Evolutionary conservation across 1,139 yeast species (phyloP).

Genomic region (Lodderomyces oxycetoniae): DNA sequence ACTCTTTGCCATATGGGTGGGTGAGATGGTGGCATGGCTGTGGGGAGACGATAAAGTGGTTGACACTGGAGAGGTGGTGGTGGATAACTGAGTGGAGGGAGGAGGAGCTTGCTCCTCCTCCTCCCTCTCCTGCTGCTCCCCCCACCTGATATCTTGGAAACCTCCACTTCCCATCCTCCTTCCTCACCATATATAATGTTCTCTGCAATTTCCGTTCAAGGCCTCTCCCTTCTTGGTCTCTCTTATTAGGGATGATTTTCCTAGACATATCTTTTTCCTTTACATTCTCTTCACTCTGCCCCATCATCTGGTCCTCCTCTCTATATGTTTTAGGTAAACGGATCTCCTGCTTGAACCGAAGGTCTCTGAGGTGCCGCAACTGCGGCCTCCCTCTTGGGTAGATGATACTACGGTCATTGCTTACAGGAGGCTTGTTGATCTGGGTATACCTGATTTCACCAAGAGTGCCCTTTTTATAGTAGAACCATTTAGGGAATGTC

Average conservation of each 20-base stretch:
- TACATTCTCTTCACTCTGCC: constrained; percentile 10
- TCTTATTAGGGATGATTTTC: constrained; percentile 65
- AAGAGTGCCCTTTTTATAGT: constrained; percentile 84
- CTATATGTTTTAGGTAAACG: constrained; percentile 58
- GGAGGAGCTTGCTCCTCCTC: too few relatives aligned
- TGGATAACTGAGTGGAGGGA: too few relatives aligned
- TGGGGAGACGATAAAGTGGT: constrained; percentile 85
- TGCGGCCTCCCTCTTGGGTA: constrained; percentile 85
- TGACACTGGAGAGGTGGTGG: too few relatives aligned
- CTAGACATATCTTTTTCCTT: constrained; percentile 47
- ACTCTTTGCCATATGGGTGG: constrained; percentile 39
- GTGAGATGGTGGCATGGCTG: constrained; percentile 63
- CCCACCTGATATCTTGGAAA: constrained; percentile 74
- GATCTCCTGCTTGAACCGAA: constrained; percentile 74
- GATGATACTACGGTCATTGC: constrained; percentile 68
- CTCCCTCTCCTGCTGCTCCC: too few relatives aligned
- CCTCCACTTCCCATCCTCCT: constrained; percentile 55
- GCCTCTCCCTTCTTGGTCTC: constrained; percentile 61
- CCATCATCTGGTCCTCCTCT: constrained; percentile 37
- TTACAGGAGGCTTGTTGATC: constrained; percentile 72
- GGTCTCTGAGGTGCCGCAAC: constrained; percentile 80
- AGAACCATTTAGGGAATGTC: constrained; percentile 94
- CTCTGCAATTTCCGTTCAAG: constrained; percentile 77
- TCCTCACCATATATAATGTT: constrained; percentile 70
- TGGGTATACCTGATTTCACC: constrained; percentile 78